A percentile compares a stretch with the other conserved stretches of the same genome.
Conservation (phyloP, 2,329 filamentous ascomycete genomes). For the Grosmannia clavigera region DNA sequence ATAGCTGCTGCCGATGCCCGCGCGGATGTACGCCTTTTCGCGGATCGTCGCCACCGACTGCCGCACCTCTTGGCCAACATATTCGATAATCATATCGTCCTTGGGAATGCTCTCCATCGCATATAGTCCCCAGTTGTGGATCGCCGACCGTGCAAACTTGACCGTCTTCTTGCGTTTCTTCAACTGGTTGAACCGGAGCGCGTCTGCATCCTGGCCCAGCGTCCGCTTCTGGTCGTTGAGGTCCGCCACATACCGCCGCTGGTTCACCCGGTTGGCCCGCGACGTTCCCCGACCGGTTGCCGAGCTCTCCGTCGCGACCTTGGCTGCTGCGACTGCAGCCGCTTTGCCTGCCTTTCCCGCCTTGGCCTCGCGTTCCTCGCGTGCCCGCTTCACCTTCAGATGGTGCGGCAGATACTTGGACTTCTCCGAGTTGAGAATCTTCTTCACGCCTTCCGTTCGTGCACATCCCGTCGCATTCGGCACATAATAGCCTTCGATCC, state of each 20-base stretch:
- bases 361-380: conserved; percentile 80
- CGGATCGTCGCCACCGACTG: conserved; percentile 96
- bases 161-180: conserved; percentile 99
- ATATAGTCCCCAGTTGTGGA: conserved; percentile 97
- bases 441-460: conserved; percentile 85
- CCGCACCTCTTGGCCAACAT: conserved; percentile 92
- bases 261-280: conserved; percentile 87
- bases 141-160: conserved; percentile 92
- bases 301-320: conserved; percentile 65
- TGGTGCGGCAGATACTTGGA: conserved; percentile 96
- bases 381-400: conserved; percentile 84
- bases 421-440: conserved; percentile 94
- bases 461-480: conserved; percentile 76
- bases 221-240: conserved; percentile 91
- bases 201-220: conserved; percentile 72
- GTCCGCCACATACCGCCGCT: conserved; percentile 85
- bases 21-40: conserved; percentile 84
- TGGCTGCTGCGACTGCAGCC: conserved; percentile 57
- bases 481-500: conserved; percentile 64
- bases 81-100: conserved; percentile 99
- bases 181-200: conserved; percentile 94
- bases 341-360: conserved; percentile 49
- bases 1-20: conserved; percentile 93
- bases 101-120: conserved; percentile 94
- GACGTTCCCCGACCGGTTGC: conserved; percentile 73